phyloP scores from a whole-genome alignment of 257 asterid genomes.

The Vinca minor region DNA sequence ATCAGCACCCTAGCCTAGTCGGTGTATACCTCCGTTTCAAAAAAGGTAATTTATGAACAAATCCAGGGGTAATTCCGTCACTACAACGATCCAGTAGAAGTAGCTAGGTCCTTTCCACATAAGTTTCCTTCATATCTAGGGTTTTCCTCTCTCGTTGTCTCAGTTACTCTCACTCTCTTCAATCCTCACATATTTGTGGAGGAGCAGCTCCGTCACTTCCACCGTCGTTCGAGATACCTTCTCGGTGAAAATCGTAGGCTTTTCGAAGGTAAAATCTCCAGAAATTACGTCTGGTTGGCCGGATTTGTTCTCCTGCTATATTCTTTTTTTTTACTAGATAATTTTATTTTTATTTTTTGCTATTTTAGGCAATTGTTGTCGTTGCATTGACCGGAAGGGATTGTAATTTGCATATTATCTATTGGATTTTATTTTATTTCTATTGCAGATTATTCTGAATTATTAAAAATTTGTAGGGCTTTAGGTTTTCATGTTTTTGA shows the following conservation, averaged over 20 bases:
- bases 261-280: neutral
- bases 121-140: constrained; percentile 8
- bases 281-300: neutral
- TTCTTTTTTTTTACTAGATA: no score
- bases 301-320: neutral
- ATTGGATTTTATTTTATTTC: neutral
- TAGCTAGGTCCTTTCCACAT: neutral
- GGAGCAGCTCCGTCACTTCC: constrained; percentile 9
- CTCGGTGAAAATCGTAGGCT: neutral
- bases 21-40: no score
- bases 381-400: neutral
- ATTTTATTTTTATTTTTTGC: no score
- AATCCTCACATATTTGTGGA: constrained; percentile 4
- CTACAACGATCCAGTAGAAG: neutral
- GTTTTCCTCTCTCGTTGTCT: neutral
- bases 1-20: no score
- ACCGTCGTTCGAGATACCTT: neutral
- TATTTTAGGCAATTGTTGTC: neutral
- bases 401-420: neutral
- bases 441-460: neutral
- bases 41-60: neutral
- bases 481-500: neutral
- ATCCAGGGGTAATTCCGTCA: neutral
- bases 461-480: constrained; percentile 1
- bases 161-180: neutral